These are phyloP conservation scores for Solanum microdontum DNA, from an alignment of 257 asterid genomes.

Conservation along the genomic window DNA sequence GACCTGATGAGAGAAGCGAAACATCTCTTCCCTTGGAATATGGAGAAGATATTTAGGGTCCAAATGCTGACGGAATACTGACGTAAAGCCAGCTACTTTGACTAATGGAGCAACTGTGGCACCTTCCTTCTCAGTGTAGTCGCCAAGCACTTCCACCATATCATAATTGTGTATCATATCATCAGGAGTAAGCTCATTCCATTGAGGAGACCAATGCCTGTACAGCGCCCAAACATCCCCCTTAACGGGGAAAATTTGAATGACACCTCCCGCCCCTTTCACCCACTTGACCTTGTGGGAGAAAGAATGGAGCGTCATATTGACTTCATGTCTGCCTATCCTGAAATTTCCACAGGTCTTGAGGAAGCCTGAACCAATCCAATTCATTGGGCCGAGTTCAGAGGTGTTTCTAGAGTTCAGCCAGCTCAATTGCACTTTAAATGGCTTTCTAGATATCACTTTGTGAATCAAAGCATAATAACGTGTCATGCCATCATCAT, in stretches of 20 bases:
- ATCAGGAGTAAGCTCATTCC: constrained; percentile 44
- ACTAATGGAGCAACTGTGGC: constrained; percentile 38
- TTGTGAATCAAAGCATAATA: constrained; percentile 37
- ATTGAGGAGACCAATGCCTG: constrained; percentile 57
- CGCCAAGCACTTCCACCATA: constrained; percentile 50
- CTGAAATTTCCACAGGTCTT: constrained; percentile 54
- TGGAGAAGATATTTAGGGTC: constrained; percentile 12
- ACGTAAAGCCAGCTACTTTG: constrained; percentile 58
- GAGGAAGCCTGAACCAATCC: constrained; percentile 41
- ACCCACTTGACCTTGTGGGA: constrained; percentile 54
- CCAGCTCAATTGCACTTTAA: constrained; percentile 48
- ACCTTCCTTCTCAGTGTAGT: constrained; percentile 32
- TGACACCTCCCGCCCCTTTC: constrained; percentile 42
- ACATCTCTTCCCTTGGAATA: constrained; percentile 52
- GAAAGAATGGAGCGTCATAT: constrained; percentile 28
- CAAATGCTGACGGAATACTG: constrained; percentile 32
- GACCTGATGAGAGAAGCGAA: constrained; percentile 72
- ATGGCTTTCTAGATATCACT: constrained; percentile 36
- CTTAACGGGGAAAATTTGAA: constrained; percentile 44
- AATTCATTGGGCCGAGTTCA: constrained; percentile 28
- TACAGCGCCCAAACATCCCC: constrained; percentile 77
- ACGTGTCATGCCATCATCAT: constrained; percentile 79
- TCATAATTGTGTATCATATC: constrained; percentile 45
- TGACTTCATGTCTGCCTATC: constrained; percentile 28
- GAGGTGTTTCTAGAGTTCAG: constrained; percentile 32